Percentiles rank a stretch among this genome's conserved stretches.
phyloP scores from a whole-genome alignment of 176 grass and related monocot species.

The Zoysia pacifica region DNA sequence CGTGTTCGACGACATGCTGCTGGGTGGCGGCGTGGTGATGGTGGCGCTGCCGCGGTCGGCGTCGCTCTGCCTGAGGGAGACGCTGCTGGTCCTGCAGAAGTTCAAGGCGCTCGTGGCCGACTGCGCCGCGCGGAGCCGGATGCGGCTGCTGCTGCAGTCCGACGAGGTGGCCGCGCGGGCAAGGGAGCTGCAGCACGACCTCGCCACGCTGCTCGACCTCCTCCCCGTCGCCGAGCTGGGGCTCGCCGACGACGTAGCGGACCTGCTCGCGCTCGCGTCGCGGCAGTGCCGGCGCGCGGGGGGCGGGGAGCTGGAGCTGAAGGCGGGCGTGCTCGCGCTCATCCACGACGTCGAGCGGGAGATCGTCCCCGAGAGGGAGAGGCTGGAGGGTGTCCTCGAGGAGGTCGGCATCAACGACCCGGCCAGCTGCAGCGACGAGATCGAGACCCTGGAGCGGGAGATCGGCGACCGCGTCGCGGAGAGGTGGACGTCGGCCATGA shows the following conservation, averaged over 20 bases:
- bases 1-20: conserved; percentile 71
- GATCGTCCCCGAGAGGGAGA: conserved; percentile 62
- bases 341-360: conserved; percentile 74
- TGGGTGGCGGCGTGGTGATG: background rate
- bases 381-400: conserved; percentile 64
- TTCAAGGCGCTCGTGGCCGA: conserved; percentile 77
- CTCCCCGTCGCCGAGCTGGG: conserved; percentile 61
- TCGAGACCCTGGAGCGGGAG: conserved; percentile 87
- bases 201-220: conserved; percentile 84
- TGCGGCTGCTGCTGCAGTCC: conserved; percentile 68
- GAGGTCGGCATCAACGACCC: conserved; percentile 73
- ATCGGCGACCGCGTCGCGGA: conserved; percentile 76
- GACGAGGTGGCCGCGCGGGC: conserved; percentile 54
- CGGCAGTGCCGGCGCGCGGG: conserved; percentile 61
- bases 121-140: conserved; percentile 63
- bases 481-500: conserved; percentile 72
- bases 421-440: conserved; percentile 72
- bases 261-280: conserved; percentile 62
- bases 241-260: conserved; percentile 63
- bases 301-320: conserved; percentile 40
- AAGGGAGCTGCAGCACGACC: conserved; percentile 73
- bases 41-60: conserved; percentile 47
- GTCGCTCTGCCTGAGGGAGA: conserved; percentile 83
- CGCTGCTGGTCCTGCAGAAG: conserved; percentile 74
- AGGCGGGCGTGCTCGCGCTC: conserved; percentile 58